Percentiles rank a stretch among this genome's conserved stretches.
Conservation (phyloP, 2,329 filamentous ascomycete genomes). For the Cladosporium cucumerinum region DNA sequence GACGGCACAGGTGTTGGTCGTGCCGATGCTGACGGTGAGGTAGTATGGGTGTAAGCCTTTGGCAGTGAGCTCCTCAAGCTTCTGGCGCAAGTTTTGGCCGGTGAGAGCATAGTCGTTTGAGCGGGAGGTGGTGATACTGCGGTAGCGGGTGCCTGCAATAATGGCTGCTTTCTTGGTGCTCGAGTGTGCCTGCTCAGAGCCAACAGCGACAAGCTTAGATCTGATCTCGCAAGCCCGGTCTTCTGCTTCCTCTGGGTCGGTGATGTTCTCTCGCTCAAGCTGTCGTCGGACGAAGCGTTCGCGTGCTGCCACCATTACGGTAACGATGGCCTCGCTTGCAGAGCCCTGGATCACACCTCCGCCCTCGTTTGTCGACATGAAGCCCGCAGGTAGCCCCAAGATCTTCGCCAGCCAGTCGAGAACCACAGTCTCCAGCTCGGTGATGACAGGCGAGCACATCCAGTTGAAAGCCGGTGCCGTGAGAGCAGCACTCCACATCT, state of each 20-base stretch:
- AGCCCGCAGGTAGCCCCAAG: conserved; percentile 69
- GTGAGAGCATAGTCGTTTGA: conserved; percentile 69
- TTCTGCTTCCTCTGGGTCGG: conserved; percentile 56
- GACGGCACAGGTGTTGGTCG: conserved; percentile 81
- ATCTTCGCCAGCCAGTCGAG: conserved; percentile 86
- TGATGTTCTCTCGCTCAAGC: conserved; percentile 48
- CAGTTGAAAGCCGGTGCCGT: conserved; percentile 94
- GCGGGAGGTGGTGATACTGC: conserved; percentile 61
- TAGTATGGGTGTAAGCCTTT: conserved; percentile 81
- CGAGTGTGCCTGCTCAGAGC: conserved; percentile 75
- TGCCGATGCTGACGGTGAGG: conserved; percentile 78
- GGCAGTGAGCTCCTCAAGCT: conserved; percentile 62
- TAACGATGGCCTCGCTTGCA: conserved; percentile 82
- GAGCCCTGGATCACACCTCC: conserved; percentile 94
- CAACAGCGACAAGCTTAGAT: conserved; percentile 73
- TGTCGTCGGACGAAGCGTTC: conserved; percentile 70
- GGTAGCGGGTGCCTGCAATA: conserved; percentile 80
- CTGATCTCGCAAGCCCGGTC: conserved; percentile 66
- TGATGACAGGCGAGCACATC: conserved; percentile 89
- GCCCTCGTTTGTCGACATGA: conserved; percentile 68
- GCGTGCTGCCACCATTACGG: conserved; percentile 80
- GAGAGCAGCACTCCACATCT: conserved; percentile 87
- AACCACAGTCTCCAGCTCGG: conserved; percentile 88
- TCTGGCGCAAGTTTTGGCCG: conserved; percentile 57
- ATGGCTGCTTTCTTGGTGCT: conserved; percentile 83